Evolutionary conservation across 495 filamentous ascomycete species (phyloP), one percentile per base, ranked within the genome.

Genomic region (Neurospora discreta): DNA sequence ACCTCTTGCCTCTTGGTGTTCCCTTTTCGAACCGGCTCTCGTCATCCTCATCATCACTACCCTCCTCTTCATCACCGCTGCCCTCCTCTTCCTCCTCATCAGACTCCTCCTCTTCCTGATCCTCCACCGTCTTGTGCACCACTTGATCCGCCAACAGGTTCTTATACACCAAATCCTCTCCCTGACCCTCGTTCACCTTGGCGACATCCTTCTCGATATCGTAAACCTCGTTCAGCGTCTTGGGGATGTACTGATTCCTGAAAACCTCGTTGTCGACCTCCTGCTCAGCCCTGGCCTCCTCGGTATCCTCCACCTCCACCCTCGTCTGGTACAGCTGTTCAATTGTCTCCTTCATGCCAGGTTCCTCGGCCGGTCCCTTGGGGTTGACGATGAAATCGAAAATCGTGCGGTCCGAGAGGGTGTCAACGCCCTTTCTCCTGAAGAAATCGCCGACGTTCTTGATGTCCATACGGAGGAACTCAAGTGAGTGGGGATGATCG

Each of bases 361-460:
- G 85, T 52, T 87, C 84, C 46, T 83, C 78, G 18, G 82, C 76
- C 4, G 83, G 74, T 0, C 88, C 91, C 15, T 90, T 83, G 5
- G 77, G 74, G 2, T 84, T 81, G 2, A 89, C 90, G 74, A 97
- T 89, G 80, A 97, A 98, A 68, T 90, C 86, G 82, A 95, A 98
- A 9, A 92, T 80, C 0, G 85, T 81, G 30, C 88, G 88, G 75
- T 98, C 94, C 4, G 88, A 77, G 11, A 98, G 83, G 0, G 87
- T 90, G 73, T 94, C 88, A 3, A 98, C 92, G 67, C 90, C 91
- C 76, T 96, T 91, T 4, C 91, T 86, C 68, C 88, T 81, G 87
- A 99, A 99, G 82, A 95, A 99, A 77, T 96, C 93, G 58, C 87
- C 89, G 3, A 95, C 88, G 76, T 99, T 99, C 85, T 97, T 98